phyloP scores from a whole-genome alignment of 805 yeast genomes.

The Candida tammaniensis region DNA sequence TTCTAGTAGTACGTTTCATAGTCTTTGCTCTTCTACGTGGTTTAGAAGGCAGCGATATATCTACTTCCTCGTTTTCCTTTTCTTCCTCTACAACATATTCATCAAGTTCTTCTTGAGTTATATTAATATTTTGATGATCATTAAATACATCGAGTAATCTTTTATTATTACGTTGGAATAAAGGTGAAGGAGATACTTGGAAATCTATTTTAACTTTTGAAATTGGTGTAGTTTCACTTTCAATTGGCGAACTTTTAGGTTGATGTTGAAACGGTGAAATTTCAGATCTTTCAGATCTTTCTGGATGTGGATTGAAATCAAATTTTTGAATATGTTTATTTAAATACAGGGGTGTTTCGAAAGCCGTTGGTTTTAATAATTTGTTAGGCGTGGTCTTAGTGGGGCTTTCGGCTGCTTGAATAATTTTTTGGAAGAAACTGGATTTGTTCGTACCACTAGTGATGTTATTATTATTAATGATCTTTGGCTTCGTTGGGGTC shows the following conservation, averaged over 20 bases:
- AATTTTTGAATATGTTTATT: conserved; percentile 14
- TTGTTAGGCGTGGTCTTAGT: conserved; percentile 11
- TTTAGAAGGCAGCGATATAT: conserved; percentile 5
- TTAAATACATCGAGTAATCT: conserved; percentile 45
- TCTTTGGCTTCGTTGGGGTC: conserved; percentile 30
- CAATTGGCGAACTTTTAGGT: conserved; percentile 3
- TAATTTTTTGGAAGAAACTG: conserved; percentile 9
- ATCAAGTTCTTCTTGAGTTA: conserved; percentile 12
- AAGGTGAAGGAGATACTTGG: conserved; percentile 41
- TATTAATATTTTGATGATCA: conserved; percentile 38
- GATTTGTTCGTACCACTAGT: too few species aligned
- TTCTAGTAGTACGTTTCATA: conserved; percentile 51
- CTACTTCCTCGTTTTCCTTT: conserved; percentile 8
- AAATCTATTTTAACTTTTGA: conserved; percentile 18
- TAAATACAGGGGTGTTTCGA: conserved; percentile 25
- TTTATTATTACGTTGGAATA: conserved; percentile 7
- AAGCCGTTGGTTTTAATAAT: neutral
- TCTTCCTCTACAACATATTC: conserved; percentile 9
- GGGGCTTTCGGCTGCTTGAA: conserved; percentile 7
- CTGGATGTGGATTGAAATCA: conserved; percentile 4
- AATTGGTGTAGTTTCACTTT: conserved; percentile 3
- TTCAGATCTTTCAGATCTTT: too few species aligned
- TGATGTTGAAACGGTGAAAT: conserved; percentile 6
- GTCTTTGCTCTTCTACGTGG: conserved; percentile 33
- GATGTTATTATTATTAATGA: conserved; percentile 2